A percentile compares a stretch with the other conserved stretches of the same genome.
Evolutionary conservation across 768 basidiomycete species (phyloP).

Genomic region (Pulveroboletus ravenelii): DNA sequence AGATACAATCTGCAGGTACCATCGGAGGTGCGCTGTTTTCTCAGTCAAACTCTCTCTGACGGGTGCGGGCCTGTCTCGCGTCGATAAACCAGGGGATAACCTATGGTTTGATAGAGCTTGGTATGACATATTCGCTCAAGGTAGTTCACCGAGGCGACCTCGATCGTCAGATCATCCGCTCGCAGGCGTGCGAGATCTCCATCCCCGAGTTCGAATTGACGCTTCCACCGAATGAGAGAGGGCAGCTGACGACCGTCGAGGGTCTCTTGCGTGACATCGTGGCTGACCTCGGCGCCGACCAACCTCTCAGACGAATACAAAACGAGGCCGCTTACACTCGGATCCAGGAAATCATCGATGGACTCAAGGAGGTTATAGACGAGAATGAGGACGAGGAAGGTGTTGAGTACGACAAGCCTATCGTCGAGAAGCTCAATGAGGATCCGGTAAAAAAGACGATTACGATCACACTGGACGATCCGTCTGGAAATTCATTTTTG

Average conservation of each 20-base stretch:
- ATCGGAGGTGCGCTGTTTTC: constrained; percentile 62
- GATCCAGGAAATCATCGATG: constrained; percentile 71
- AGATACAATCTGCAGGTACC: constrained; percentile 84
- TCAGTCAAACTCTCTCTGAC: neutral
- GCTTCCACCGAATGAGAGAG: constrained; percentile 74
- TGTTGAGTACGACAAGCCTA: constrained; percentile 24
- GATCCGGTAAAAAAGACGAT: constrained; percentile 63
- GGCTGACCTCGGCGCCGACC: constrained; percentile 73
- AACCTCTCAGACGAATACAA: constrained; percentile 78
- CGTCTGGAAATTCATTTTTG: constrained; percentile 93
- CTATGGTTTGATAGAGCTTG: constrained; percentile 59
- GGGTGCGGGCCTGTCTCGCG: neutral
- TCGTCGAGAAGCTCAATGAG: constrained; percentile 32
- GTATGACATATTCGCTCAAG: constrained; percentile 74
- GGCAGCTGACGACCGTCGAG: constrained; percentile 96
- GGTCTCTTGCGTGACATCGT: constrained; percentile 83
- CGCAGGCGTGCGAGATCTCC: constrained; percentile 69
- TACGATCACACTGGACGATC: constrained; percentile 86
- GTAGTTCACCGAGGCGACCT: constrained; percentile 74
- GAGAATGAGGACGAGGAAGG: constrained; percentile 46
- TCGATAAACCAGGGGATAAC: neutral
- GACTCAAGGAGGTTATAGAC: constrained; percentile 58
- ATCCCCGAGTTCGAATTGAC: constrained; percentile 90
- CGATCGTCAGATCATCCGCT: constrained; percentile 90
- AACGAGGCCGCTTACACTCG: constrained; percentile 66